Percentiles rank a stretch among this genome's conserved stretches.
Conservation (phyloP, 495 filamentous ascomycete species). For the Podospora australis region DNA sequence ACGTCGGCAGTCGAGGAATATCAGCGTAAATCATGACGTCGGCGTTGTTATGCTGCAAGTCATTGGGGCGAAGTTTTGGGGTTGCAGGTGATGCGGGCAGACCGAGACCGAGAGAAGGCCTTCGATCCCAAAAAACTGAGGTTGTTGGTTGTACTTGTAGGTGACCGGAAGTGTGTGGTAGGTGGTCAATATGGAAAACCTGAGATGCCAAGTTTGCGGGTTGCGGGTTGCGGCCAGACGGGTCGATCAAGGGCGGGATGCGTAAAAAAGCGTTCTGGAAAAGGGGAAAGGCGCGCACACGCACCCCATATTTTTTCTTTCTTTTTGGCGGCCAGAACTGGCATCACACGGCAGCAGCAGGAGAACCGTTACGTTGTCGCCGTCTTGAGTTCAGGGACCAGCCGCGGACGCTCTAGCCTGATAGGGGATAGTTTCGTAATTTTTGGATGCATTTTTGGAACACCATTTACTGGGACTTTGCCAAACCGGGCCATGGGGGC, state of each 20-base stretch:
- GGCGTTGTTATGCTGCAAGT: no score
- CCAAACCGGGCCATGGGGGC: background rate
- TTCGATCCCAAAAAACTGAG: no score
- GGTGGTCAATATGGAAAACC: no score
- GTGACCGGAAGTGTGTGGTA: no score
- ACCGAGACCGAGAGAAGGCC: no score
- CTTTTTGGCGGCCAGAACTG: constrained; percentile 5
- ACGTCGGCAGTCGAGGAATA: no score
- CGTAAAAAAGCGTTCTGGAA: constrained; percentile 15
- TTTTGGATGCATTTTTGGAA: constrained; percentile 17
- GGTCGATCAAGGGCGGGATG: background rate
- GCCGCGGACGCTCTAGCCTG: constrained; percentile 6
- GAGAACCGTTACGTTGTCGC: constrained; percentile 15
- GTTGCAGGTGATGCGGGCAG: no score
- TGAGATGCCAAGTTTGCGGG: no score
- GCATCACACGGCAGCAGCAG: constrained; percentile 10
- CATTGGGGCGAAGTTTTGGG: no score
- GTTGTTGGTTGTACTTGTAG: no score
- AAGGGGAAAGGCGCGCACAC: constrained; percentile 11
- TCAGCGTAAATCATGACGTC: no score
- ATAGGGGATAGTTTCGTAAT: constrained; percentile 6
- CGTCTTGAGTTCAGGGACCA: constrained; percentile 13
- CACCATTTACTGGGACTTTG: background rate
- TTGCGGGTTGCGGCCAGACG: no score
- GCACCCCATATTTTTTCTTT: constrained; percentile 16